Conservation (phyloP, 257 asterid species). For the Striga asiatica region DNA sequence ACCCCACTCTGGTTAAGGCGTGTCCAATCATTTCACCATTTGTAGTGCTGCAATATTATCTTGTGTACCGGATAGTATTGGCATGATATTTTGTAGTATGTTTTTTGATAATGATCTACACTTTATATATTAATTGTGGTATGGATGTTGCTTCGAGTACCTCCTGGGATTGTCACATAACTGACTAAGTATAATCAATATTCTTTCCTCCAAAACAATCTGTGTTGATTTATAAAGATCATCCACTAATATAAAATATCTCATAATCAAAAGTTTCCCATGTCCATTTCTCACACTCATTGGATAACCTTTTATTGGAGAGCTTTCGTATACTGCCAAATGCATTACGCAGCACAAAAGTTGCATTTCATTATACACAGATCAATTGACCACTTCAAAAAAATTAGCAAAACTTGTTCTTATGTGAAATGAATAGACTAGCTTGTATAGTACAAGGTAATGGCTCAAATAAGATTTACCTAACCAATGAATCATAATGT, state of each 20-base stretch:
- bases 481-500: neutral
- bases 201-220: neutral
- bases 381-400: too few relatives aligned
- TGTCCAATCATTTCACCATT: neutral
- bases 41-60: neutral
- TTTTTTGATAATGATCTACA: neutral
- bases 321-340: too few relatives aligned
- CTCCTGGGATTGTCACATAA: neutral
- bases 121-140: neutral
- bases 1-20: neutral
- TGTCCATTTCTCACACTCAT: too few relatives aligned
- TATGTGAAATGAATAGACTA: too few relatives aligned
- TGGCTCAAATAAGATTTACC: neutral
- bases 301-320: too few relatives aligned
- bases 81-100: neutral
- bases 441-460: too few relatives aligned
- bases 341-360: too few relatives aligned
- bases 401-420: too few relatives aligned
- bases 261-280: too few relatives aligned
- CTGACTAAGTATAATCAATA: neutral
- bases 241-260: too few relatives aligned
- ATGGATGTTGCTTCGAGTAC: slow-evolving; percentile 5
- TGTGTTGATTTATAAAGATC: neutral
- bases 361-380: too few relatives aligned
- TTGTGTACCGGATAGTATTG: neutral